Percentiles rank a stretch among this genome's conserved stretches.
phyloP scores from a whole-genome alignment of 2,329 filamentous ascomycete species.

The Torrubiellomyces zombiae region DNA sequence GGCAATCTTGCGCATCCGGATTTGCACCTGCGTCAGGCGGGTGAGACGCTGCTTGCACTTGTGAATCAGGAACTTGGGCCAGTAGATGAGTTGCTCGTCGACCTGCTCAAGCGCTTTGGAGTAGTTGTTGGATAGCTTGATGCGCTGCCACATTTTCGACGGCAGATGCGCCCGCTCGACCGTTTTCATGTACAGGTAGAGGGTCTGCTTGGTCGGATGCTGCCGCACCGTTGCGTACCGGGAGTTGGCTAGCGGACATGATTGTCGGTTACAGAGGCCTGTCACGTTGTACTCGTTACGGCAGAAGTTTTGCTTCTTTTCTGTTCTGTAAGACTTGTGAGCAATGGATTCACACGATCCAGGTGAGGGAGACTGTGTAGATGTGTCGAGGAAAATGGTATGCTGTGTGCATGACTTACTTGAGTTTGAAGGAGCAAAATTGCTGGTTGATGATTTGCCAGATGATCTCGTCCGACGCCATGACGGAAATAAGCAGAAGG shows the following conservation, averaged over 20 bases:
- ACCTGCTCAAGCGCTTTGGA: conserved; percentile 75
- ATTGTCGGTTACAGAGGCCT: conserved; percentile 71
- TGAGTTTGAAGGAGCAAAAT: conserved; percentile 90
- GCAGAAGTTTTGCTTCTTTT: conserved; percentile 84
- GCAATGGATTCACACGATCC: conserved; percentile 1
- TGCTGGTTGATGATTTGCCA: conserved; percentile 96
- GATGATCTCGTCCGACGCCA: conserved; percentile 91
- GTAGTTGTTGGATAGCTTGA: conserved; percentile 83
- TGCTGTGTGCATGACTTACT: conserved; percentile 31
- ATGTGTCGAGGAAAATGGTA: too few relatives aligned
- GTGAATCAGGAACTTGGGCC: conserved; percentile 82
- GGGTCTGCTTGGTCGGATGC: conserved; percentile 60
- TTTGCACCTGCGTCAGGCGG: conserved; percentile 77
- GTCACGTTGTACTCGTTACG: conserved; percentile 86
- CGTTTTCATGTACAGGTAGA: conserved; percentile 96
- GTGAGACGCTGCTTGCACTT: conserved; percentile 96
- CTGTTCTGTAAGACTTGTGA: conserved; percentile 39
- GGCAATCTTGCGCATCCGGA: conserved; percentile 61
- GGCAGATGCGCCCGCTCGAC: conserved; percentile 79
- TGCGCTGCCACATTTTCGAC: conserved; percentile 84
- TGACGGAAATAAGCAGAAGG: too few relatives aligned
- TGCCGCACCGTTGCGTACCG: conserved; percentile 84
- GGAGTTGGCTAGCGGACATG: conserved; percentile 79
- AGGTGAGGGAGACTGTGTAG: conserved; percentile 1
- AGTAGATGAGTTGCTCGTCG: conserved; percentile 76